Evolutionary conservation across 331 rosid species (phyloP).

Genomic region (Acacia concinna): DNA sequence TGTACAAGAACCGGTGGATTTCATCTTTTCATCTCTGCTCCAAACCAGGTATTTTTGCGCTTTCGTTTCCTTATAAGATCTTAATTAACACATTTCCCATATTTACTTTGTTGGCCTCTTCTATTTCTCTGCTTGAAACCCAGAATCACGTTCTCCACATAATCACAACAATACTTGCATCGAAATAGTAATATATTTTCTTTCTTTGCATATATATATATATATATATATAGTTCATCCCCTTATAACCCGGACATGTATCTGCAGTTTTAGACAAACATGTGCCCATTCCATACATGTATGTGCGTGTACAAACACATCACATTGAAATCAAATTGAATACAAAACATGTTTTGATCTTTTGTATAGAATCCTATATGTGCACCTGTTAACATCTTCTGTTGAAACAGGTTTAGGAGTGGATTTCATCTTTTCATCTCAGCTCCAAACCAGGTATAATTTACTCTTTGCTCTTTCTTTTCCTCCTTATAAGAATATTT

Average conservation of each 20-base stretch:
- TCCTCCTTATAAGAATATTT: not conserved
- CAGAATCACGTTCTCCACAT: no score
- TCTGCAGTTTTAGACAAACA: no score
- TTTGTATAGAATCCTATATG: not conserved
- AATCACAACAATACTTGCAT: no score
- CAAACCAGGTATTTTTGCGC: not conserved
- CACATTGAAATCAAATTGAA: not conserved
- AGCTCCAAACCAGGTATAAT: not conserved
- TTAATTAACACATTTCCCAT: not conserved
- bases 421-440: not conserved
- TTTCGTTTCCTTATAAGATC: not conserved
- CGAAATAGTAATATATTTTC: no score
- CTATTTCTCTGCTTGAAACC: no score
- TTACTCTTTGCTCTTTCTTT: not conserved
- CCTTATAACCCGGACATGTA: no score
- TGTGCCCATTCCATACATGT: not conserved
- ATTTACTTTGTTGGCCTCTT: no score
- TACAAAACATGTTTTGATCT: not conserved
- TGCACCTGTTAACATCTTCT: not conserved
- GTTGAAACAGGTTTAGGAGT: no score
- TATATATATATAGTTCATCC: no score
- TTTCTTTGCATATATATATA: no score
- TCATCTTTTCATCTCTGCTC: not conserved
- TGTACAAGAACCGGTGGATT: not conserved
- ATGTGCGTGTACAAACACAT: not conserved